Evolutionary conservation across 805 yeast species (phyloP).

Genomic region (Saturnispora diversa): DNA sequence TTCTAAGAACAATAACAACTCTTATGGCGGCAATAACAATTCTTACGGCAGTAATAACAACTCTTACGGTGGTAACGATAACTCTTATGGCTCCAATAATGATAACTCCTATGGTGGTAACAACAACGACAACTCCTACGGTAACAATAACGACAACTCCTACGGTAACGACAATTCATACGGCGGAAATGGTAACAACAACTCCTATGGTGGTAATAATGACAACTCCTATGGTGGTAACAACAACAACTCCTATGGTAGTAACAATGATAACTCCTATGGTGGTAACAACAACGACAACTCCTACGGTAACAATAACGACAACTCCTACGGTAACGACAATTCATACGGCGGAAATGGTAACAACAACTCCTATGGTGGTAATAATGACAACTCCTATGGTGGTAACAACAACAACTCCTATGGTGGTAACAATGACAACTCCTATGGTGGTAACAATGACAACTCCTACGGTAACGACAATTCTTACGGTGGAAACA

Average conservation of each 20-base stretch:
- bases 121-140: not conserved
- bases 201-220: slow-evolving; percentile 21
- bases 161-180: slow-evolving; percentile 16
- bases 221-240: slow-evolving; percentile 25
- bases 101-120: slow-evolving; percentile 13
- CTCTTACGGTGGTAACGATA: slow-evolving; percentile 20
- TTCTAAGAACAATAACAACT: slow-evolving; percentile 22
- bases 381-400: slow-evolving; percentile 19
- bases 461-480: slow-evolving; percentile 27
- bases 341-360: slow-evolving; percentile 27
- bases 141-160: slow-evolving; percentile 24
- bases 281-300: slow-evolving; percentile 24
- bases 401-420: slow-evolving; percentile 23
- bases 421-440: slow-evolving; percentile 26
- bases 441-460: slow-evolving; percentile 16
- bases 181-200: slow-evolving; percentile 23
- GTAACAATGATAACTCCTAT: slow-evolving; percentile 15
- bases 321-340: slow-evolving; percentile 17
- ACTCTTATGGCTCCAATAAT: slow-evolving; percentile 13
- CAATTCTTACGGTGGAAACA: slow-evolving; percentile 25
- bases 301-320: slow-evolving; percentile 17
- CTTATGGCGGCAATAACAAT: slow-evolving; percentile 6
- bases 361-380: slow-evolving; percentile 20
- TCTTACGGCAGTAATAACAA: slow-evolving; percentile 23
- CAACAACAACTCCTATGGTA: slow-evolving; percentile 19